Base-by-base conservation (phyloP, 768 basidiomycete genomes). In the Rhizopogon vinicolor region DNA sequence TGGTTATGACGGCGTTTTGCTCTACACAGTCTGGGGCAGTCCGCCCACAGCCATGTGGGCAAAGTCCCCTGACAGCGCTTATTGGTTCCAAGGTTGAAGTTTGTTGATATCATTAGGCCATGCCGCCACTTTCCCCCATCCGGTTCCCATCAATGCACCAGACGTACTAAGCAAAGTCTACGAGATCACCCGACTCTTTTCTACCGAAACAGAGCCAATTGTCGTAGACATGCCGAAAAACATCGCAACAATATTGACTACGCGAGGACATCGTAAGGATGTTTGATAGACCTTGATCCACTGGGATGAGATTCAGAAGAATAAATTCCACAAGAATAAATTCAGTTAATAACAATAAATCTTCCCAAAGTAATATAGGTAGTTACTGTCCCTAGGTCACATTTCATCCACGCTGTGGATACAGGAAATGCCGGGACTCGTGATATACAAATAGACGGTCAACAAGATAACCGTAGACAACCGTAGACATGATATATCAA, bases 1-100 rank as follows among this genome's bases (percentile, higher is more conserved):
- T 37, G 48, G 39, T 49, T 49, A 49, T 49, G 48, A 35, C 48
- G 48, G 48, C 48, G 48, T 49, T 49, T 37, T 49, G 22, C 48
- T 22, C 35, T 9, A 37, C 14, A 25, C 5, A 49, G 19, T n/a
- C 14, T 37, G 22, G 14, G 33, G 31, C 33, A 7, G 31, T 33
- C 31, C 25, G n/a, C 33, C 19, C n/a, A 19, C 7, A 31, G 19
- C n/a, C 48, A 35, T 5, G 13, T n/a, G 46, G 13, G 31, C 18
- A 35, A 18, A 48, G 33, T 49, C 35, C 35, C 48, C 35, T 37
- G 48, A 48, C 31, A 48, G 31, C 31, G 31, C 31, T 33, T 19
- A 35, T 48, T 31, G n/a, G 12, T n/a, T 46, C n/a, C 31, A n/a
- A 29, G 31, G 31, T 33, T 33, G 10, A 10, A 31, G 7, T 31